Evolutionary conservation across 495 filamentous ascomycete species (phyloP).

Genomic region (Trichoderma virens): DNA sequence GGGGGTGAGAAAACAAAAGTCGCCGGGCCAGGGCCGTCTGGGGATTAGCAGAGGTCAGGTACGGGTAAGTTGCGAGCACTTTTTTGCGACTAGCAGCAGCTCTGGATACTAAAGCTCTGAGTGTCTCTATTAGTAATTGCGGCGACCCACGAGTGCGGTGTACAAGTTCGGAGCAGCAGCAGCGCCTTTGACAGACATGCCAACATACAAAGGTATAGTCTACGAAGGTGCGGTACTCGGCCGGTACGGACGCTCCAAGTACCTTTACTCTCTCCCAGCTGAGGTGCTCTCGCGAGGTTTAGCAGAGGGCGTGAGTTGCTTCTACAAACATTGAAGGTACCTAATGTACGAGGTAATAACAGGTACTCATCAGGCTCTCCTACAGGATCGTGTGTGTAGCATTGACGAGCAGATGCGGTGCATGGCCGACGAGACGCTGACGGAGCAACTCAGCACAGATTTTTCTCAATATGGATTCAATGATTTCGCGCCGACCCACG

Average conservation of each 20-base stretch:
- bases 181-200: too few relatives aligned
- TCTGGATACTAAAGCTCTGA: not conserved
- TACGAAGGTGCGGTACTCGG: too few relatives aligned
- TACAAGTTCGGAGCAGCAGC: not conserved
- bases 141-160: not conserved
- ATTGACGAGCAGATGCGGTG: not conserved
- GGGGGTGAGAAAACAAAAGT: not conserved
- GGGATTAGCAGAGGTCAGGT: slow-evolving; percentile 1
- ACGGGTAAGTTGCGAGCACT: not conserved
- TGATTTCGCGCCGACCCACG: not conserved
- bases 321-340: too few relatives aligned
- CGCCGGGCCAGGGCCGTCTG: not conserved
- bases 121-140: not conserved
- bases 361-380: too few relatives aligned
- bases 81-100: not conserved
- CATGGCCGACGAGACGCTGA: not conserved
- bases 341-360: too few relatives aligned
- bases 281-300: too few relatives aligned
- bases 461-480: not conserved
- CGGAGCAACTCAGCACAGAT: not conserved
- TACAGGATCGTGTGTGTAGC: not conserved
- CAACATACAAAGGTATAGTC: too few relatives aligned
- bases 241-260: too few relatives aligned
- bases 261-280: too few relatives aligned
- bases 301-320: too few relatives aligned